Base-by-base conservation (phyloP, 1,284 basidiomycete genomes). In the Moniliophthora roreri region DNA sequence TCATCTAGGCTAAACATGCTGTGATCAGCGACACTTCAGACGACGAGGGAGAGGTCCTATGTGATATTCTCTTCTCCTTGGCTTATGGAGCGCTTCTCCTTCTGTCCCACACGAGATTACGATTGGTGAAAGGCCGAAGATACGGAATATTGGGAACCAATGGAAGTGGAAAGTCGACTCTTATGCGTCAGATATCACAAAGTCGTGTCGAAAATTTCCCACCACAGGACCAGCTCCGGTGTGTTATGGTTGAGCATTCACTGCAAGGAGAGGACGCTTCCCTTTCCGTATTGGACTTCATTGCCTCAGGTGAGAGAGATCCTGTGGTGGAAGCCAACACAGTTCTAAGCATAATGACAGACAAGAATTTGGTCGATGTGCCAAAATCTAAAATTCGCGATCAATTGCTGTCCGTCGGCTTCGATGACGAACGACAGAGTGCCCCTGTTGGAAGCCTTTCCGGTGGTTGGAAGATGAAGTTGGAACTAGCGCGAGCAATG, bases 381-480 rank as follows among this genome's bases (percentile, higher is more conserved):
- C 71, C 82, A 18, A 80, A 84, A 52, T 74, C 80, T 41, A 88
- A 89, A 73, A 89, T 97, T 63, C 78, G 84, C 51, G 81, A 81
- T 28, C 91, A 93, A 69, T 79, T 98, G 15, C 63, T 80, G 15
- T 91, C 91, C 62, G 93, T 97, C 56, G 96, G 97, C 45, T 99
- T 99, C 68, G 90, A 95, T 62, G 90, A 93, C 58, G 82, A 80
- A 54, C 82, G 94, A 58, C 95, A 98, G 73, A 71, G 80, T 38
- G 91, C 96, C 66, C 76, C 85, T 41, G 95, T 98, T 56, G 91
- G 90, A 47, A 91, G 93, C 51, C 78, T 98, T 55, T 98, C 95
- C 18, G 97, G 97, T 70, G 96, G 97, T 49, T 99, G 96, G 96
- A 99, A 99, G 80, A 99, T 99, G 96, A 93, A 94, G 77, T 83